These are phyloP conservation scores for Petrea volubilis DNA, from an alignment of 257 asterid species.

Conservation along the genomic window DNA sequence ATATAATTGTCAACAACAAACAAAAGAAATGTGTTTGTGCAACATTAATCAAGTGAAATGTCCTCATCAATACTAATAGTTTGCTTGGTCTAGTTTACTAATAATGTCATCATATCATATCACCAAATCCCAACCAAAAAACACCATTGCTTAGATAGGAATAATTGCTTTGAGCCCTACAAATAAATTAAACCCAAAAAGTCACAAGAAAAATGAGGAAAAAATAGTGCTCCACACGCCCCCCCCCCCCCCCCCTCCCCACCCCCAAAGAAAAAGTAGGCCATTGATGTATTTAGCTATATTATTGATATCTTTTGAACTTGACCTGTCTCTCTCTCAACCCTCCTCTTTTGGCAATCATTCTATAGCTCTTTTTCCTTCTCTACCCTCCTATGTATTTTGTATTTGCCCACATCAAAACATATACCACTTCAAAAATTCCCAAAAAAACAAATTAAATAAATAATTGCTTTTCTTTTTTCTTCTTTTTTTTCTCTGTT, in stretches of 20 bases:
- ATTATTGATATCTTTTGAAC: slow-evolving; percentile 15
- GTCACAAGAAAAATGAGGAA: too few species aligned
- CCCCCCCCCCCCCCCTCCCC: too few species aligned
- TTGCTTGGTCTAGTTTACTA: not conserved
- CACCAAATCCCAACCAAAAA: slow-evolving; percentile 13
- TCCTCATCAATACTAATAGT: slow-evolving; percentile 11
- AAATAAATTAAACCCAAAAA: not conserved
- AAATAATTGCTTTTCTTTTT: too few species aligned
- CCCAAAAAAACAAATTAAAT: too few species aligned
- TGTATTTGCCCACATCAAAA: not conserved
- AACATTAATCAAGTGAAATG: slow-evolving; percentile 15
- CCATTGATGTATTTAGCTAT: too few species aligned
- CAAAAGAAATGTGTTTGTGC: not conserved
- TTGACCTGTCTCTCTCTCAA: slow-evolving; percentile 20
- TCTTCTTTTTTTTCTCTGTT: too few species aligned
- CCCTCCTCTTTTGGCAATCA: slow-evolving; percentile 44
- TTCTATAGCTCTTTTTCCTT: slow-evolving; percentile 40
- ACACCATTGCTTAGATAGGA: not conserved
- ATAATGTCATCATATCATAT: not conserved
- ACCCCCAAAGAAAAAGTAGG: too few species aligned
- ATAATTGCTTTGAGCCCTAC: not conserved
- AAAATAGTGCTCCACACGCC: too few species aligned
- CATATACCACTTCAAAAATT: not conserved
- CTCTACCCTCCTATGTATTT: slow-evolving; percentile 30
- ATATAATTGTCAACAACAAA: too few species aligned